phyloP scores from a whole-genome alignment of 179 eudicot genomes.

The Drosera spatulata region DNA sequence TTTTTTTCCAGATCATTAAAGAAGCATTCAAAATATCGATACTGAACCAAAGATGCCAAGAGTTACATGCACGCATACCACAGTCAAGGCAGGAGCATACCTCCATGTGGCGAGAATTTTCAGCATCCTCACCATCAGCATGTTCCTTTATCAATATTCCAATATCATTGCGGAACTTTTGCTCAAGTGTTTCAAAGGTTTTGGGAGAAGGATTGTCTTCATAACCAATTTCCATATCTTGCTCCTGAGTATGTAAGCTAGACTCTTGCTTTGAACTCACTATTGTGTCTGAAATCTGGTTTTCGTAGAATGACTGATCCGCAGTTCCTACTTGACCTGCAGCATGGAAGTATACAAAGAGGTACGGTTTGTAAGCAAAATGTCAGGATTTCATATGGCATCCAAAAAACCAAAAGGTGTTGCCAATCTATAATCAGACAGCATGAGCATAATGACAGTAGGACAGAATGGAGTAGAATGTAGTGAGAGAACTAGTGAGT shows the following conservation, averaged over 20 bases:
- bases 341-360: not conserved
- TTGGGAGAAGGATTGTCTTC: constrained; percentile 37
- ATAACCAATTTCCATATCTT: constrained; percentile 61
- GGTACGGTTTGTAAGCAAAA: too few relatives aligned
- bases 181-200: constrained; percentile 68
- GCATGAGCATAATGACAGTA: too few relatives aligned
- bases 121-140: constrained; percentile 74
- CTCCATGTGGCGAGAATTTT: constrained; percentile 79
- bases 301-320: constrained; percentile 49
- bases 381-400: too few relatives aligned
- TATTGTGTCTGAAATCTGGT: constrained; percentile 47
- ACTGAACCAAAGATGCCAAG: not conserved
- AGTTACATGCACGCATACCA: not conserved
- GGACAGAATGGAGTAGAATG: too few relatives aligned
- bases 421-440: too few relatives aligned
- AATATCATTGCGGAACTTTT: constrained; percentile 58
- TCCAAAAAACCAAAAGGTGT: too few relatives aligned
- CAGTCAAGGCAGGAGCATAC: constrained; percentile 25
- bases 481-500: too few relatives aligned
- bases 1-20: not conserved
- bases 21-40: not conserved
- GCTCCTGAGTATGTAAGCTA: constrained; percentile 48
- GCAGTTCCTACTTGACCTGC: constrained; percentile 54
- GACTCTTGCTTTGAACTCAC: constrained; percentile 38
- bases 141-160: constrained; percentile 73